A percentile compares a stretch with the other conserved stretches of the same genome.
phyloP scores from a whole-genome alignment of 2,329 filamentous ascomycete genomes.

The Beauveria caledonica region DNA sequence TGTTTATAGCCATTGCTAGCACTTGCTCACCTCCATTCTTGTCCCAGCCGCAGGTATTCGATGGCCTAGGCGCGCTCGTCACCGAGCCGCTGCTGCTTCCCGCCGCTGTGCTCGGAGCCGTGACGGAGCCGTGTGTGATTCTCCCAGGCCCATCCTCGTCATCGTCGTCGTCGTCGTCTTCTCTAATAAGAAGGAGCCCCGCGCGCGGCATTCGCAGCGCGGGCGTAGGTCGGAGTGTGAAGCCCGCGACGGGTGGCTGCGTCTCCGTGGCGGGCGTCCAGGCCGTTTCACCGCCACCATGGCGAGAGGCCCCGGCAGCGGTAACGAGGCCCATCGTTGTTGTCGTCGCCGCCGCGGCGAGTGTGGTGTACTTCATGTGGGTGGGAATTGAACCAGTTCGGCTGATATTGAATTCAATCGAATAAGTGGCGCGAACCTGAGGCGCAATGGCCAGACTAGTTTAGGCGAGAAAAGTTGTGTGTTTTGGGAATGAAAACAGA shows the following conservation, averaged over 20 bases:
- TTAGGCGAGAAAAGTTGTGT: not conserved
- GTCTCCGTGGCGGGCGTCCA: not conserved
- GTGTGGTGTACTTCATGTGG: not conserved
- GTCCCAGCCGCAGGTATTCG: slow-evolving; percentile 6
- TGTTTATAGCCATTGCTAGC: not conserved
- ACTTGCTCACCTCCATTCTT: not conserved
- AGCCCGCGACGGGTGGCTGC: not conserved
- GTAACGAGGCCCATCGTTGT: not conserved
- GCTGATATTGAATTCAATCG: no score
- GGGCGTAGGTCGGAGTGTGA: not conserved
- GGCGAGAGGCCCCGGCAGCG: not conserved
- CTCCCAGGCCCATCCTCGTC: not conserved
- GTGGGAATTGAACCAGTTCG: not conserved
- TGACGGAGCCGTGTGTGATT: not conserved
- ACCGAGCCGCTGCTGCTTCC: not conserved
- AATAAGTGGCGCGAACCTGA: not conserved
- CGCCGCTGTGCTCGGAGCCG: not conserved
- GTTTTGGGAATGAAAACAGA: not conserved
- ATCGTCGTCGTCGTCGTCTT: slow-evolving; percentile 1
- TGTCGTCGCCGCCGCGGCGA: not conserved
- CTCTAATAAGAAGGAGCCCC: not conserved
- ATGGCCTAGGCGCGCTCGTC: not conserved
- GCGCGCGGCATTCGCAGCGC: not conserved
- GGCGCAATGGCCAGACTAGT: not conserved
- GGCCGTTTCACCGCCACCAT: not conserved